Evolutionary conservation across 2,329 filamentous ascomycete species (phyloP), one percentile per base, ranked within the genome.

Genomic region (Anisogramma anomala): DNA sequence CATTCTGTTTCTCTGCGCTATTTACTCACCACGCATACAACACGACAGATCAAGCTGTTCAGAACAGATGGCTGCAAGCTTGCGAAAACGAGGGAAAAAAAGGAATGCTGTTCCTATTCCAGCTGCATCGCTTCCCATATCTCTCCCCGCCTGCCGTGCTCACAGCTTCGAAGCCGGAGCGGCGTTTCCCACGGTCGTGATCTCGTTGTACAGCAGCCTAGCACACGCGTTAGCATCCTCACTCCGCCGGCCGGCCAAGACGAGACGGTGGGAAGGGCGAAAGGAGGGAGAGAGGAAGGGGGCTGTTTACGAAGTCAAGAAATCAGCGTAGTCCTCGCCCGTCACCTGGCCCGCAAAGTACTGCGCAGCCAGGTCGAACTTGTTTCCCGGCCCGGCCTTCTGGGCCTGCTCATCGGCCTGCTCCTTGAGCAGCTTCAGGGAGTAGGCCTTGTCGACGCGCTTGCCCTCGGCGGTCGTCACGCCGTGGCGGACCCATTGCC

Each of bases 301-400:
- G n/a, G n/a, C n/a, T 39, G 67, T 81, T 72, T 69, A 85, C 79
- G 68, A 66, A 6, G 86, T 95, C 68, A 98, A 65, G 68, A 96
- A 96, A 63, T 98, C 91, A 10, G 88, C 87, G 61, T 96, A 96
- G 52, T 95, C 88, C 70, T 96, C 91, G 42, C 91, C 91, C 3
- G 89, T 96, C 43, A 96, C 83, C 71, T 98, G 91, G 33, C 77
- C 70, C 25, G 84, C 78, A 58, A 96, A 95, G 67, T 96, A 96
- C 64, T 94, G 82, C 1, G 85, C 85, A 1, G 91, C 91, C 39
- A 94, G 73, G 46, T 82, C 77, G 67, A 72, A 95, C 71, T 95
- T 95, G 71, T 95, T 91, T 43, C 87, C 87, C 69, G 84, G 82
- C 37, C 80, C 76, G 2, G 78, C 87, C 61, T 84, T 84, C 50